Percentiles rank a stretch among this genome's conserved stretches.
Conservation (phyloP, 169 alveolate species). For the Cryptosporidium bovis region DNA sequence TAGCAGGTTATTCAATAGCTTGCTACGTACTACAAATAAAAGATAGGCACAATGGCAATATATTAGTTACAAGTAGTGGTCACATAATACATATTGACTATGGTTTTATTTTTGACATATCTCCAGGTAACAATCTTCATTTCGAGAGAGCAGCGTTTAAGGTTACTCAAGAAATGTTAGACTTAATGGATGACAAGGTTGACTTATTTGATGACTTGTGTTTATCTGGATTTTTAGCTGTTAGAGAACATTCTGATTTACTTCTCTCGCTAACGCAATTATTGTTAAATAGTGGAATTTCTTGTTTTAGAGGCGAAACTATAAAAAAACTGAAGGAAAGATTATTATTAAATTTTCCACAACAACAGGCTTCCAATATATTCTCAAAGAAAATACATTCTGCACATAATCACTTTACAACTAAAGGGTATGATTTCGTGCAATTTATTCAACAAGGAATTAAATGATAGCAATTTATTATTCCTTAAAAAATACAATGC, state of each 20-base stretch:
- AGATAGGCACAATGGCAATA: conserved; percentile 96
- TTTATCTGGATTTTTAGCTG: conserved; percentile 89
- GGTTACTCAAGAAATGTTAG: conserved; percentile 95
- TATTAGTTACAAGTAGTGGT: conserved; percentile 92
- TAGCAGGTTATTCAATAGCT: conserved; percentile 94
- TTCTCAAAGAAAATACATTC: conserved; percentile 79
- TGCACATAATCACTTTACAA: conserved; percentile 83
- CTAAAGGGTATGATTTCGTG: conserved; percentile 84
- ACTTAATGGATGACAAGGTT: conserved; percentile 89
- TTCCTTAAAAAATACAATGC: not conserved
- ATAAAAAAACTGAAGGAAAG: conserved; percentile 84
- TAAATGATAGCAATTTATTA: not conserved
- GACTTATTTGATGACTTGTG: conserved; percentile 87
- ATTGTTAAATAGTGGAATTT: conserved; percentile 91
- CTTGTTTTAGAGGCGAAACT: conserved; percentile 92
- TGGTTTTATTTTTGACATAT: conserved; percentile 95
- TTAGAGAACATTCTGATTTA: conserved; percentile 89
- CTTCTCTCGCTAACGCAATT: conserved; percentile 86
- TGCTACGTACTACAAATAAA: conserved; percentile 92
- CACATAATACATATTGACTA: conserved; percentile 97
- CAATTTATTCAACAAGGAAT: conserved; percentile 88
- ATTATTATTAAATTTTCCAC: conserved; percentile 78
- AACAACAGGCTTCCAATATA: conserved; percentile 81
- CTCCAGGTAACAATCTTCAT: conserved; percentile 95
- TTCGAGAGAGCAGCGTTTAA: conserved; percentile 97